phyloP scores from a whole-genome alignment of 805 yeast species.

The Saccharomycopsis sp. region DNA sequence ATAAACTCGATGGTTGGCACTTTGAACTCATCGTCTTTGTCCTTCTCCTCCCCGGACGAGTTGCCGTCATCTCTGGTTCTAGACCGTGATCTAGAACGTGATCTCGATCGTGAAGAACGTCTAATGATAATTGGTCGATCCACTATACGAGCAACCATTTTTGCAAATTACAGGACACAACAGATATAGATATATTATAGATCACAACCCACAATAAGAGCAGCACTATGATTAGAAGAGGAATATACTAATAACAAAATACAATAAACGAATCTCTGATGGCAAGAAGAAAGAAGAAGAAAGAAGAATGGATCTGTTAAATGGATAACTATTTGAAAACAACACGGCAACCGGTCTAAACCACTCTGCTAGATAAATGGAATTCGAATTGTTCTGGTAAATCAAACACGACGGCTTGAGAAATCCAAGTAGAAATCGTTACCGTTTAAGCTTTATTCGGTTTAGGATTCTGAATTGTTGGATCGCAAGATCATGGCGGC shows the following conservation, averaged over 20 bases:
- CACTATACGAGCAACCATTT: conserved; percentile 14
- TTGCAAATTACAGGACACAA: background rate
- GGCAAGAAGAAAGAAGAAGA: too few relatives aligned
- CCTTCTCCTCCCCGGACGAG: conserved; percentile 28
- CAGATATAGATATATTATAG: too few relatives aligned
- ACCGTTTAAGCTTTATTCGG: background rate
- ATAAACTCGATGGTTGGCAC: conserved; percentile 48
- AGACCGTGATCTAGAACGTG: conserved; percentile 36
- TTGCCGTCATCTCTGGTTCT: conserved; percentile 30
- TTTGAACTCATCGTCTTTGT: conserved; percentile 27
- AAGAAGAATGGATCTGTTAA: too few relatives aligned
- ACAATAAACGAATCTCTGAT: too few relatives aligned
- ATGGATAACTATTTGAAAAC: too few relatives aligned
- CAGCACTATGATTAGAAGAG: too few relatives aligned
- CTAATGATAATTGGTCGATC: conserved; percentile 17
- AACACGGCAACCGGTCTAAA: too few relatives aligned
- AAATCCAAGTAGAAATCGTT: too few relatives aligned
- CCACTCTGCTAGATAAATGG: too few relatives aligned
- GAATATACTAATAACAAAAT: too few relatives aligned
- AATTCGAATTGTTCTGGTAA: background rate
- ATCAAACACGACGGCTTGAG: background rate
- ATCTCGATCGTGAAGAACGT: conserved; percentile 21
- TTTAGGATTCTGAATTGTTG: background rate
- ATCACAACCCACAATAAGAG: too few relatives aligned
- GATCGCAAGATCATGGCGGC: background rate